These are phyloP conservation scores for Microcos paniculata DNA, from an alignment of 345 rosid genomes.

Conservation along the genomic window DNA sequence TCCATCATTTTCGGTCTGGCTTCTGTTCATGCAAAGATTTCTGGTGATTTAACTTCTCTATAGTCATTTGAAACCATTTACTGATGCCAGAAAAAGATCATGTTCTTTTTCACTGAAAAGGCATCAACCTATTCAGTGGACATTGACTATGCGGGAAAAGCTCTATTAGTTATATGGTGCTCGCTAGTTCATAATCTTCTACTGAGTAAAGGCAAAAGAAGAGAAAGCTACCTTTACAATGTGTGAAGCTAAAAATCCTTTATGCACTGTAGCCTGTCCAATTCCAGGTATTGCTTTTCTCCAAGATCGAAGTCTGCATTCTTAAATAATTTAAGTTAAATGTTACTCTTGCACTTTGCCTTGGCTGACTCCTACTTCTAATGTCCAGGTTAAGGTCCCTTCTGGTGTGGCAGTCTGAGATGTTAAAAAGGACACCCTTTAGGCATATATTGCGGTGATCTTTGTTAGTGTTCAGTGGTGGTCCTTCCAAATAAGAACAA, in stretches of 20 bases:
- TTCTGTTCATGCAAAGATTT: constrained; percentile 54
- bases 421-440: not conserved
- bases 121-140: not conserved
- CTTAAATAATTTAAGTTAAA: too few species aligned
- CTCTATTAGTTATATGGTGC: not conserved
- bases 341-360: not conserved
- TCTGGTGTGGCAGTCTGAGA: not conserved
- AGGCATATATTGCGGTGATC: not conserved
- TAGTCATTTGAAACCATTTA: not conserved
- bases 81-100: not conserved
- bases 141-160: not conserved
- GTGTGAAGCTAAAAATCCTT: too few species aligned
- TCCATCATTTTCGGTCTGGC: constrained; percentile 62
- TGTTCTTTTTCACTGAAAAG: not conserved
- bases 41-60: constrained; percentile 34
- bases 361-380: not conserved
- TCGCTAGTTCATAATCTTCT: not conserved
- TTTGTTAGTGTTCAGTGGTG: not conserved
- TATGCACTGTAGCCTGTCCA: not conserved
- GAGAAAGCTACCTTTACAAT: too few species aligned
- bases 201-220: not conserved
- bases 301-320: not conserved
- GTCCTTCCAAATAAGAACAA: not conserved
- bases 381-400: not conserved
- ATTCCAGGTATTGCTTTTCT: not conserved